Base-by-base conservation (phyloP, 306 rosid species). In the Phaseolus lunatus region DNA sequence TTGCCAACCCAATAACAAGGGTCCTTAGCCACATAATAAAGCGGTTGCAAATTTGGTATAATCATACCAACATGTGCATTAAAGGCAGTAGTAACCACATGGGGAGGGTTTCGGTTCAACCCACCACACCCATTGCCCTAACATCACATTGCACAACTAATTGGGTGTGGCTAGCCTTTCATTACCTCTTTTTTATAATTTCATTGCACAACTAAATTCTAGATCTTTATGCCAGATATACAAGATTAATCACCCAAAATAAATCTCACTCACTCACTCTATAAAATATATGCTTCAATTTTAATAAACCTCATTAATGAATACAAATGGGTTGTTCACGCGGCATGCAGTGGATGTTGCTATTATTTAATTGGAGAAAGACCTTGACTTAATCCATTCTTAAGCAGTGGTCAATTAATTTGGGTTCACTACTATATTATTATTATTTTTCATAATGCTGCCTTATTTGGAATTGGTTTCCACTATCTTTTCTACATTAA, bases 11-110 rank as follows among this genome's bases (percentile, higher is more conserved):
- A 56, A 66, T 59, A 45, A 72, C 73, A 76, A 81, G 80, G 75
- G 85, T 70, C 67, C 75, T 77, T 78, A 85, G 83, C 84, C 80
- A 79, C 88, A 80, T 82, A 67, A 78, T 76, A 82, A 82, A 71
- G 81, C 76, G 48, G 77, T 77, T 79, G 83, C 43, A 67, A 62
- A 81, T 70, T 81, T 79, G 85, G 80, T 56, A 83, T 80, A 61
- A 88, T 82, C 75, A 89, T 86, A 76, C 72, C 67, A 78, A 80
- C 92, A 75, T 83, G 94, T 89, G 89, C 90, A 73, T 84, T 89
- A 81, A 82, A 80, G 85, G 80, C 82, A 80, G 80, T 80, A 80
- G 31, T 70, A 87, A 72, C 70, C 96, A 90, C 96, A 88, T 90
- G 92, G 85, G 64, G 2, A 22, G 74, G 71, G 50, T 79, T 63